These are phyloP conservation scores for Solanum rostratum DNA, from an alignment of 257 asterid species.

Conservation along the genomic window DNA sequence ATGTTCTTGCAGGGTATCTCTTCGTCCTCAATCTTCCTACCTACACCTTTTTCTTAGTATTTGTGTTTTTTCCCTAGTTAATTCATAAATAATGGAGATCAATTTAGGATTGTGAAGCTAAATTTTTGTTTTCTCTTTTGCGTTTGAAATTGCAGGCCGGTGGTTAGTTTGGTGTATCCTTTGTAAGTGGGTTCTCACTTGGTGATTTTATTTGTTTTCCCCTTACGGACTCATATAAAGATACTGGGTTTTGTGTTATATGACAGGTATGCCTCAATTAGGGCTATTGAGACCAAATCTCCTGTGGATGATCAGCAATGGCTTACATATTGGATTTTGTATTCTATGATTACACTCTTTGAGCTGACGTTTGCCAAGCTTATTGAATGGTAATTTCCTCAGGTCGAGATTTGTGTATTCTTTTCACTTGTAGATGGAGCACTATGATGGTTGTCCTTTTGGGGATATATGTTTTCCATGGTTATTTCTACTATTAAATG, in stretches of 20 bases:
- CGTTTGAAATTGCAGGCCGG: slow-evolving; percentile 63
- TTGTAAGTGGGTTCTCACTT: slow-evolving; percentile 49
- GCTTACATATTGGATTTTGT: slow-evolving; percentile 97
- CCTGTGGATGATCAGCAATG: slow-evolving; percentile 94
- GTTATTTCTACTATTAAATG: neutral
- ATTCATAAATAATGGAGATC: neutral
- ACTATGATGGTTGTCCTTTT: neutral
- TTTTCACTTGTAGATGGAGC: neutral
- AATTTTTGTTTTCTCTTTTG: neutral
- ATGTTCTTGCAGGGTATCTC: slow-evolving; percentile 66
- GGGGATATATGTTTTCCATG: neutral
- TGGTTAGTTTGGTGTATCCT: slow-evolving; percentile 80
- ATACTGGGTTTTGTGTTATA: neutral
- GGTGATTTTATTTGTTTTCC: neutral
- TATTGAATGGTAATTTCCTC: slow-evolving; percentile 60
- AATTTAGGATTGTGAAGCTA: neutral
- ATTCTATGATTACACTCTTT: slow-evolving; percentile 92
- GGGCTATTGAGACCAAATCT: slow-evolving; percentile 90
- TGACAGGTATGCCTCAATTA: slow-evolving; percentile 81
- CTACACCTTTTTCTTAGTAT: neutral
- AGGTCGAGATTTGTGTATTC: neutral
- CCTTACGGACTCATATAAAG: neutral
- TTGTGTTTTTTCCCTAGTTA: neutral
- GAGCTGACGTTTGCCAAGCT: slow-evolving; percentile 89
- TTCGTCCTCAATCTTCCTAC: neutral